These are phyloP conservation scores for Gossypium herbaceum DNA, from an alignment of 345 rosid genomes.

Conservation along the genomic window DNA sequence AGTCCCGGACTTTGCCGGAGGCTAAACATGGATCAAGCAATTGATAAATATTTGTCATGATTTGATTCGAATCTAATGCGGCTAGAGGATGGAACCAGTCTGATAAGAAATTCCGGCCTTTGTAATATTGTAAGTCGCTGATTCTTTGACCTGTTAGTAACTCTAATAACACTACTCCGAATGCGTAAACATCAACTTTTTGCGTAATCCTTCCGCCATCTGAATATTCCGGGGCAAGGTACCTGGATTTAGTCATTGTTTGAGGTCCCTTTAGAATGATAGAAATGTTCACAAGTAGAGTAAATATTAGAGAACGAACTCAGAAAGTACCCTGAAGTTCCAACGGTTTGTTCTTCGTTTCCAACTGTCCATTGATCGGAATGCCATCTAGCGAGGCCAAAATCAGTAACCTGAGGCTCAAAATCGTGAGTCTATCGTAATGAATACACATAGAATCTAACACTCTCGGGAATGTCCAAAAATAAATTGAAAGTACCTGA, in stretches of 20 bases:
- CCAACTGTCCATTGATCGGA: slow-evolving; percentile 37
- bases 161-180: slow-evolving; percentile 63
- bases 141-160: slow-evolving; percentile 54
- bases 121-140: slow-evolving; percentile 34
- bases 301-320: background rate
- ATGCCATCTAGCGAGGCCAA: slow-evolving; percentile 70
- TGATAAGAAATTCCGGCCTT: slow-evolving; percentile 35
- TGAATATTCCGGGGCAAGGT: slow-evolving; percentile 59
- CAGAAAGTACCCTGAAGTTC: slow-evolving; percentile 51
- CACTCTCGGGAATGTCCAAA: background rate
- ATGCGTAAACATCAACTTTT: slow-evolving; percentile 60
- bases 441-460: background rate
- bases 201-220: slow-evolving; percentile 45
- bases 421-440: background rate
- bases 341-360: slow-evolving; percentile 36
- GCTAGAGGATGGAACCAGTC: slow-evolving; percentile 46
- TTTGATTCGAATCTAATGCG: slow-evolving; percentile 31
- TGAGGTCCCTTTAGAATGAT: background rate
- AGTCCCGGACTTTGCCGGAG: slow-evolving; percentile 6
- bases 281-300: background rate
- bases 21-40: slow-evolving; percentile 14
- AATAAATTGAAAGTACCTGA: slow-evolving; percentile 34
- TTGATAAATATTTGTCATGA: slow-evolving; percentile 17
- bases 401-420: slow-evolving; percentile 56
- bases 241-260: slow-evolving; percentile 35